Evolutionary conservation across 768 basidiomycete species (phyloP).

Genomic region (Tulasnella calospora): DNA sequence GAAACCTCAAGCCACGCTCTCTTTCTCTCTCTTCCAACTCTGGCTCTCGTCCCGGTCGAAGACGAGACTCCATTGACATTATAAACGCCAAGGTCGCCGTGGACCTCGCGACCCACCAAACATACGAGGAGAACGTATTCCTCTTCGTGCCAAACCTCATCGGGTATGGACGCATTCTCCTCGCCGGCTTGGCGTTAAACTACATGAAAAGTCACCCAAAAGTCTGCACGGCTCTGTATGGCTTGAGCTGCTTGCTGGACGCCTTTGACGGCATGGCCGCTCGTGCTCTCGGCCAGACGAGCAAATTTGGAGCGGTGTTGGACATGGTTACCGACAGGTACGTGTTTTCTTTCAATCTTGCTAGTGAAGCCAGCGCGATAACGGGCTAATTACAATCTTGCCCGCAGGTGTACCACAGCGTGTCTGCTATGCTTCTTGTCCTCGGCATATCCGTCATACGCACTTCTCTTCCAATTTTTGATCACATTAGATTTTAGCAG

Average conservation of each 20-base stretch:
- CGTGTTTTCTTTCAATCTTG: constrained; percentile 32
- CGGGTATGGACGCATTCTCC: constrained; percentile 84
- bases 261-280: constrained; percentile 94
- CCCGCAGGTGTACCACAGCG: constrained; percentile 85
- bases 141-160: constrained; percentile 96
- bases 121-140: constrained; percentile 92
- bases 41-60: constrained; percentile 5
- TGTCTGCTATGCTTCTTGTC: constrained; percentile 92
- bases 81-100: constrained; percentile 80
- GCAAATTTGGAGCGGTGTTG: constrained; percentile 94
- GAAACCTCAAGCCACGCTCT: constrained; percentile 16
- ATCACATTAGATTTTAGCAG: constrained; percentile 97
- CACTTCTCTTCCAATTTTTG: constrained; percentile 85
- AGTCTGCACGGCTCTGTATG: constrained; percentile 84
- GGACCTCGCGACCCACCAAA: constrained; percentile 78
- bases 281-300: constrained; percentile 79
- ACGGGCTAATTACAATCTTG: not conserved
- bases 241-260: constrained; percentile 86
- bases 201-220: constrained; percentile 96
- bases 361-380: not conserved
- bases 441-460: constrained; percentile 79
- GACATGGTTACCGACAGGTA: constrained; percentile 99
- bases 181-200: constrained; percentile 81
- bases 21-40: constrained; percentile 12
- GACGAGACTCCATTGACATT: constrained; percentile 25